Evolutionary conservation across 2,329 filamentous ascomycete genomes (phyloP), one percentile per base, ranked within the genome.

Genomic region (Teratosphaeria zuluensis): DNA sequence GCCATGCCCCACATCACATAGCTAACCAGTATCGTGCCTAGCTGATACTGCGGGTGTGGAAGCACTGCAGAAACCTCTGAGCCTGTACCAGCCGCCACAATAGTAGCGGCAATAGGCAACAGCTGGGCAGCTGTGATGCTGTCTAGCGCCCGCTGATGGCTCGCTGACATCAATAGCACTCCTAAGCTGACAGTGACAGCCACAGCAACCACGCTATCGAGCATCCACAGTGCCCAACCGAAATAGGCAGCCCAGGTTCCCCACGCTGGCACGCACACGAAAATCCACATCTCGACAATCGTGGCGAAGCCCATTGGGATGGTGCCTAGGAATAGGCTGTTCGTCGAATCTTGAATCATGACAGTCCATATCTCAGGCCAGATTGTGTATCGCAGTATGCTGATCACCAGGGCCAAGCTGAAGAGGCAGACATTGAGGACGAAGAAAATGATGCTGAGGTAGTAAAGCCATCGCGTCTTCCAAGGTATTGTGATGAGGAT

Each of bases 1-100:
- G 84, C 84, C 60, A 84, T 81, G 0, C 86, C 86, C 85, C 84
- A 89, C 62, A 90, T 80, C 9, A 88, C 75, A 67, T 89, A 90
- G 1, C 79, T 84, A 8, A 77, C 76, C 30, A 88, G 74, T 32
- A 89, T 68, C 0, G 86, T 89, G 35, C 80, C 80, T 19, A 87
- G 69, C 2, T 83, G 83, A 63, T 84, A 78, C 19, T 77, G 70
- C 0, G 73, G 72, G 62, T 84, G 74, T 1, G 80, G 78, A 0
- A 90, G 76, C 14, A 81, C 75, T n/a, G 78, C 77, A 5, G 86
- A 84, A 0, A 89, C 76, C 57, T 86, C 75, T n/a, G 80, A 83
- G 3, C 87, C 86, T 0, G 82, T 80, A 1, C 83, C 83, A 0
- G 86, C 78, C 1, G 84, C 84, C 56, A 89, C 85, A 38, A 89